phyloP scores from a whole-genome alignment of 495 filamentous ascomycete species.

The Melanomma pulvis-pyrius region DNA sequence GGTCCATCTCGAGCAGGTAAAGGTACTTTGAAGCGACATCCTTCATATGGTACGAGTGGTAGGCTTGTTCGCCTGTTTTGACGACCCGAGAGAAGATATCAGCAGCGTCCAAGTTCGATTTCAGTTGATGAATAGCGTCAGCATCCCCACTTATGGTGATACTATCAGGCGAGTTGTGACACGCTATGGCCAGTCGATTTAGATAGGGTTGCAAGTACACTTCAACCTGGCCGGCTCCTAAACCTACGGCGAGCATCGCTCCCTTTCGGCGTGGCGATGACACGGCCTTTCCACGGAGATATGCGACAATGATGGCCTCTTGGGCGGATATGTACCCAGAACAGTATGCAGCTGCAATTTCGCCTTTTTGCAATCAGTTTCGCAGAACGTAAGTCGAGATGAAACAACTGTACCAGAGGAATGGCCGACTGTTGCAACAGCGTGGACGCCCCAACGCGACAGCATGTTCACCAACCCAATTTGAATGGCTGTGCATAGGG shows the following conservation, averaged over 20 bases:
- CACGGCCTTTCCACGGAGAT: background rate
- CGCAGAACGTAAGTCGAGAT: background rate
- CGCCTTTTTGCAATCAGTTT: no score
- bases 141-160: slow-evolving; percentile 2
- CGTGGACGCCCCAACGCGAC: background rate
- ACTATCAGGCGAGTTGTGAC: slow-evolving; percentile 10
- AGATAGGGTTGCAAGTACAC: background rate
- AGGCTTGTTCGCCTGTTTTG: background rate
- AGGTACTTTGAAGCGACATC: background rate
- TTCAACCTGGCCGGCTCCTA: slow-evolving; percentile 5
- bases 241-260: slow-evolving; percentile 11
- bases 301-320: background rate
- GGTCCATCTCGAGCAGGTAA: background rate
- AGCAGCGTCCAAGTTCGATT: background rate
- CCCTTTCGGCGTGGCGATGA: background rate
- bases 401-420: background rate
- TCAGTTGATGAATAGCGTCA: background rate
- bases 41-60: slow-evolving; percentile 22
- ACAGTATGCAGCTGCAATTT: background rate
- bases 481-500: no score
- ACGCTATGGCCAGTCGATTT: background rate
- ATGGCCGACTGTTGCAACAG: slow-evolving; percentile 7
- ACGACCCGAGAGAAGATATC: slow-evolving; percentile 5
- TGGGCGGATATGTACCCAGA: background rate
- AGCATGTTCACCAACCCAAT: no score